A percentile compares a stretch with the other conserved stretches of the same genome.
phyloP scores from a whole-genome alignment of 805 yeast species.

The Lipomyces spencermartinsiae region DNA sequence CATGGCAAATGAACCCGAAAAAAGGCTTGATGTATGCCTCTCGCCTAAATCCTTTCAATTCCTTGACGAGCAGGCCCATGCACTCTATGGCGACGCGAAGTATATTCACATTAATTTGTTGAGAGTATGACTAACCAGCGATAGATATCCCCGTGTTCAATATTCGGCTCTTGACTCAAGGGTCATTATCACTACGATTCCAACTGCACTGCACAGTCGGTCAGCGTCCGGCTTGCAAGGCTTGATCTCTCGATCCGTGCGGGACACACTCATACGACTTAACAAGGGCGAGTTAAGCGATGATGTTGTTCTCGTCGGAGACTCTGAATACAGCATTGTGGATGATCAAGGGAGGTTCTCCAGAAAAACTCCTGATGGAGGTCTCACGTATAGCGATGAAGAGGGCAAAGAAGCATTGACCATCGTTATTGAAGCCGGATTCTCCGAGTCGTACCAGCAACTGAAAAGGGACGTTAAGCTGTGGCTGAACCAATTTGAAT shows the following conservation, averaged over 20 bases:
- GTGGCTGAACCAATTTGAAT: neutral
- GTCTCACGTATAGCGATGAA: neutral
- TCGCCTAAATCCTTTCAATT: neutral
- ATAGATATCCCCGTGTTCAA: conserved; percentile 1
- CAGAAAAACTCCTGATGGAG: neutral
- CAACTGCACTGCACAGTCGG: neutral
- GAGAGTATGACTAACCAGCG: neutral
- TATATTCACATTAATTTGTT: no score
- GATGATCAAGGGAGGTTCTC: neutral
- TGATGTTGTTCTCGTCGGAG: neutral
- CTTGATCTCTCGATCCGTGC: no score
- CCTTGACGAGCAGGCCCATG: neutral
- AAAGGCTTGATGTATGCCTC: neutral
- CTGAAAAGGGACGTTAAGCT: neutral
- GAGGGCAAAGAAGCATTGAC: neutral
- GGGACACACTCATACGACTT: no score
- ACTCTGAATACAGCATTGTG: neutral
- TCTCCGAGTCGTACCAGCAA: neutral
- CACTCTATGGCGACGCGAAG: conserved; percentile 1
- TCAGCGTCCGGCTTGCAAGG: neutral
- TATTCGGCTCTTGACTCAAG: neutral
- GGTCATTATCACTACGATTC: neutral
- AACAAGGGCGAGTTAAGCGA: neutral
- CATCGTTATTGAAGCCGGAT: neutral
- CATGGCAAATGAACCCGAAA: neutral